A percentile compares a stretch with the other conserved stretches of the same genome.
These are phyloP conservation scores for Fusarium chlamydosporum DNA, from an alignment of 2,329 filamentous ascomycete genomes.

Conservation along the genomic window DNA sequence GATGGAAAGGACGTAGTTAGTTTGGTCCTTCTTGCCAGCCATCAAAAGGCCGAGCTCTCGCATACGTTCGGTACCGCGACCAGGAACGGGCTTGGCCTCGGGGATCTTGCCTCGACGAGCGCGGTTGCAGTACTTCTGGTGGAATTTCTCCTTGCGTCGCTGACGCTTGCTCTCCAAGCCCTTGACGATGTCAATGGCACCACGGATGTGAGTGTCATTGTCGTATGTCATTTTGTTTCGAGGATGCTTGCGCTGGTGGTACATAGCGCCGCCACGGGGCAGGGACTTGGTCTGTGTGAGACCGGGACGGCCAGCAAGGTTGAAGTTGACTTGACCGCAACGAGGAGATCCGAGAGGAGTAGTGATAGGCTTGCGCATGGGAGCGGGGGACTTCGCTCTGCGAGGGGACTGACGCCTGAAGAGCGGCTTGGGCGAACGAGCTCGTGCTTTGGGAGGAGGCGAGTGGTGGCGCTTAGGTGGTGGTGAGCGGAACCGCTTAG, in stretches of 20 bases:
- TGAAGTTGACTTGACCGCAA: constrained; percentile 57
- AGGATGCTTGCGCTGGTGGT: constrained; percentile 66
- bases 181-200: constrained; percentile 98
- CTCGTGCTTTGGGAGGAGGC: constrained; percentile 62
- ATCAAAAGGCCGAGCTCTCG: constrained; percentile 83
- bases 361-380: constrained; percentile 67
- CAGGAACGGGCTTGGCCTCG: constrained; percentile 79
- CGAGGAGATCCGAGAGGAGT: constrained; percentile 59
- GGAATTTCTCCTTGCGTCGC: constrained; percentile 91
- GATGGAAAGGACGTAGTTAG: constrained; percentile 83
- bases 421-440: constrained; percentile 66
- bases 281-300: constrained; percentile 87
- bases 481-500: constrained; percentile 62
- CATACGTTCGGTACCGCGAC: constrained; percentile 94
- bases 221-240: constrained; percentile 55
- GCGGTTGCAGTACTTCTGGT: constrained; percentile 89
- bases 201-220: constrained; percentile 78
- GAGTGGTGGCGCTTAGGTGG: constrained; percentile 56
- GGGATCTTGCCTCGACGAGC: constrained; percentile 76
- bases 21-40: constrained; percentile 81
- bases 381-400: constrained; percentile 78
- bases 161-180: constrained; percentile 95
- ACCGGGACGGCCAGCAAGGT: constrained; percentile 70
- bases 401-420: constrained; percentile 79
- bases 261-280: constrained; percentile 81